Evolutionary conservation across 176 grass and related monocot species (phyloP), one percentile per base, ranked within the genome.

Genomic region (Aegilops speltoides): DNA sequence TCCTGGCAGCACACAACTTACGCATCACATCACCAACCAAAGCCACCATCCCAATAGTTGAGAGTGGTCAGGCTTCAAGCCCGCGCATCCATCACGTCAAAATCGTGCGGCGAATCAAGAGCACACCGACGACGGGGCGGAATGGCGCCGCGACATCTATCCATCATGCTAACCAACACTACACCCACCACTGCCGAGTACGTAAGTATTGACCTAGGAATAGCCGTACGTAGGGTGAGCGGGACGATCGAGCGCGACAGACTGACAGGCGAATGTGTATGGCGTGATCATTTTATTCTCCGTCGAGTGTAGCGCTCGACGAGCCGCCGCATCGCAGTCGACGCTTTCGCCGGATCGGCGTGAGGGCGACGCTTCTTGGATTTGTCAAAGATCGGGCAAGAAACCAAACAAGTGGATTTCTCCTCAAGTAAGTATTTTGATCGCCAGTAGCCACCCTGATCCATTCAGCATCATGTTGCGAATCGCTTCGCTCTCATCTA

Each of bases 361-460:
- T 76, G 60, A 76, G 3, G 54, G 79, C 0, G 86, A 82, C 60
- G 5, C 52, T 1, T 4, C 86, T 52, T 74, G 2, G 20, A 50
- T 80, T 68, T 62, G 86, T 87, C 79, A 67, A 87, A 75, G 69
- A 22, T 29, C 38, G 13, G 13, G 3, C 72, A 25, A 24, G 16
- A 16, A 23, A 24, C 76, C 31, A 5, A 48, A 48, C 45, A 4
- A 13, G 13, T 65, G 25, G 37, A 11, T 66, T 80, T 22, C 14
- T 19, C 15, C 9, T 28, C 73, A 5, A 43, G 38, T 10, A 41
- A 4, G 15, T 73, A 26, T 64, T 64, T 33, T 33, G 13, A 0
- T 38, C 24, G 54, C 3, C 8, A 15, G 32, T 41, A 28, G 16
- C 38, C 77, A 26, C 33, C 59, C 22, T 63, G n/a, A 33, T 10